These are phyloP conservation scores for Phaffomyces thermotolerans DNA, from an alignment of 805 yeast genomes.

Conservation along the genomic window DNA sequence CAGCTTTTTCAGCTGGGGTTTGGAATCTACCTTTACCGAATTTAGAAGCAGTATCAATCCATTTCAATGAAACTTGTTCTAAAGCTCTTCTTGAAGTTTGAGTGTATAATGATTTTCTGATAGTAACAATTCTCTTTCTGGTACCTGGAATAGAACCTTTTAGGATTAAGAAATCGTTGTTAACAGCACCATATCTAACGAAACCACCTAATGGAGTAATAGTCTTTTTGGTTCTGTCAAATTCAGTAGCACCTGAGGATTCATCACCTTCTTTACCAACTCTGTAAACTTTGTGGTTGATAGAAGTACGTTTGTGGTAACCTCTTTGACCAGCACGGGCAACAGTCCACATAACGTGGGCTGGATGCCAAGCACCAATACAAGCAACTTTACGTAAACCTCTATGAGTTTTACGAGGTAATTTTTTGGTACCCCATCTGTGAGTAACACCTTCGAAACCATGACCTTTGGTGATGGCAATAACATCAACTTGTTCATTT, in stretches of 20 bases:
- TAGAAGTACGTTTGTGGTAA: slow-evolving; percentile 99
- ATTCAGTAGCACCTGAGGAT: slow-evolving; percentile 90
- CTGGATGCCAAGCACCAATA: slow-evolving; percentile 99
- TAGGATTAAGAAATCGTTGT: slow-evolving; percentile 94
- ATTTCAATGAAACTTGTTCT: slow-evolving; percentile 94
- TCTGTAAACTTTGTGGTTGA: slow-evolving; percentile 99
- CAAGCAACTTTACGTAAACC: slow-evolving; percentile 99
- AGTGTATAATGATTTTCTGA: slow-evolving; percentile 96
- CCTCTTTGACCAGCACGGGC: slow-evolving; percentile 99
- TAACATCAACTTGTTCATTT: slow-evolving; percentile 96
- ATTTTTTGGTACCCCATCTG: slow-evolving; percentile 99
- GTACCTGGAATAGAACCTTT: slow-evolving; percentile 99
- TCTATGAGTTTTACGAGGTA: slow-evolving; percentile 99
- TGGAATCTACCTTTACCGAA: slow-evolving; percentile 99
- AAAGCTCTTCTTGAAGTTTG: slow-evolving; percentile 97
- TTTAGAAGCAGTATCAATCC: slow-evolving; percentile 99
- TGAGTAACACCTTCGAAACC: slow-evolving; percentile 99
- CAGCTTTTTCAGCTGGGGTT: slow-evolving; percentile 99
- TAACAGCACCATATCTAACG: slow-evolving; percentile 97
- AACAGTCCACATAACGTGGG: slow-evolving; percentile 99
- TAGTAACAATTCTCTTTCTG: slow-evolving; percentile 98
- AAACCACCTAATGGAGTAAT: slow-evolving; percentile 99
- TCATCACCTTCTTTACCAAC: slow-evolving; percentile 96
- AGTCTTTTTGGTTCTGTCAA: slow-evolving; percentile 99
- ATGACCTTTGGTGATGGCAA: slow-evolving; percentile 99